A percentile compares a stretch with the other conserved stretches of the same genome.
Conservation (phyloP, 148 eudicot genomes). For the Linanthus parryae region DNA sequence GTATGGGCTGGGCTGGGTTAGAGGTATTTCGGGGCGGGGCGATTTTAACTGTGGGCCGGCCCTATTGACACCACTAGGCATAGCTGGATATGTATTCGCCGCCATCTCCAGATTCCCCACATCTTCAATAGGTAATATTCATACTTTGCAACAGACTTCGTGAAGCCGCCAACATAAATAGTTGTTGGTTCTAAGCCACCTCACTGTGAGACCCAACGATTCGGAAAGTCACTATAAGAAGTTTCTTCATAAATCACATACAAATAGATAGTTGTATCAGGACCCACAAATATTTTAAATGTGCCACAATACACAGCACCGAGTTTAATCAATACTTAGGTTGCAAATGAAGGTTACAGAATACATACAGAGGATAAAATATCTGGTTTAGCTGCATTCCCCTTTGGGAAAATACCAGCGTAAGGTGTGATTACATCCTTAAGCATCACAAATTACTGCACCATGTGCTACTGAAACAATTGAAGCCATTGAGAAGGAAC, state of each 20-base stretch:
- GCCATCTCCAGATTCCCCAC: constrained; percentile 82
- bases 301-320: not conserved
- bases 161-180: constrained; percentile 72
- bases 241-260: not conserved
- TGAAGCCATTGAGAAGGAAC: not conserved
- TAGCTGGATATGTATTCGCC: constrained; percentile 88
- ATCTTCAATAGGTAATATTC: constrained; percentile 76
- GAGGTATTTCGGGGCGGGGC: no score
- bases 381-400: constrained; percentile 95
- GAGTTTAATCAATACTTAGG: not conserved
- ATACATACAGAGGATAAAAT: constrained; percentile 62
- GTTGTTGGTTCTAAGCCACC: constrained; percentile 84
- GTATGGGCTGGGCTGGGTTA: no score
- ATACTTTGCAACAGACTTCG: constrained; percentile 70
- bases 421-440: constrained; percentile 44
- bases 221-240: constrained; percentile 77
- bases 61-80: no score
- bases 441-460: constrained; percentile 53
- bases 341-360: not conserved
- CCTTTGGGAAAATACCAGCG: constrained; percentile 87
- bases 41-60: no score
- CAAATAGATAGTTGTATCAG: no score
- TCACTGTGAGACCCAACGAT: constrained; percentile 88
- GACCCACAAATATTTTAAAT: not conserved
- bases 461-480: constrained; percentile 60